Evolutionary conservation across 129 eudicot genomes (phyloP).

Genomic region (Artemisia annua): DNA sequence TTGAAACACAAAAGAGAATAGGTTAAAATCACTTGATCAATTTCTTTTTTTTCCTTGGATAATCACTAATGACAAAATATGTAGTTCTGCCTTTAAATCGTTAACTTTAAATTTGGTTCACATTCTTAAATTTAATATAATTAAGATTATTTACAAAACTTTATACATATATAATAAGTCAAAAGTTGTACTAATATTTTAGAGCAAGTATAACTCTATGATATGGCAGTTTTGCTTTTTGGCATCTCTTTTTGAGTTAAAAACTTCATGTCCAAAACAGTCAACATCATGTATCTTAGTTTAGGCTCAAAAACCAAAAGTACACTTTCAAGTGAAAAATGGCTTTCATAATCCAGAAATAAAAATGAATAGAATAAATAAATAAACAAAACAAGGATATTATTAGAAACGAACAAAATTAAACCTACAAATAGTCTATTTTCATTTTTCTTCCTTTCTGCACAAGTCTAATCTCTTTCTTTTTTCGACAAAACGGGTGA

Average conservation of each 20-base stretch:
- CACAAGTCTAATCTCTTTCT: conserved; percentile 38
- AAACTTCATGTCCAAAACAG: conserved; percentile 28
- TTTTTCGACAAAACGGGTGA: conserved; percentile 27
- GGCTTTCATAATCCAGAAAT: conserved; percentile 27
- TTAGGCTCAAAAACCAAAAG: conserved; percentile 31
- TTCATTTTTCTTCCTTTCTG: conserved; percentile 27
- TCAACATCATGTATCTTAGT: conserved; percentile 45
- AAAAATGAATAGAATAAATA: conserved; percentile 6
- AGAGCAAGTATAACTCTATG: conserved; percentile 15
- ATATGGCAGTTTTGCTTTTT: conserved; percentile 27
- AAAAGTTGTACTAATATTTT: not conserved
- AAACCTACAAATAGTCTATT: conserved; percentile 31
- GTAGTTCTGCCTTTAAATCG: too few species aligned
- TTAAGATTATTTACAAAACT: not conserved
- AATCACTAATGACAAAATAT: too few species aligned
- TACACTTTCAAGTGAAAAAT: conserved; percentile 35
- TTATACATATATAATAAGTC: not conserved
- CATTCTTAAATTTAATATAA: not conserved
- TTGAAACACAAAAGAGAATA: too few species aligned
- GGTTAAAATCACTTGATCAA: too few species aligned
- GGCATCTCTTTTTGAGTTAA: conserved; percentile 19
- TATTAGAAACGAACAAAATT: conserved; percentile 21
- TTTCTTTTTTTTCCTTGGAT: too few species aligned
- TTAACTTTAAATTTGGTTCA: too few species aligned
- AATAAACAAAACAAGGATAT: conserved; percentile 22